Base-by-base conservation (phyloP, 495 filamentous ascomycete genomes). In the Daldinia vernicosa region DNA sequence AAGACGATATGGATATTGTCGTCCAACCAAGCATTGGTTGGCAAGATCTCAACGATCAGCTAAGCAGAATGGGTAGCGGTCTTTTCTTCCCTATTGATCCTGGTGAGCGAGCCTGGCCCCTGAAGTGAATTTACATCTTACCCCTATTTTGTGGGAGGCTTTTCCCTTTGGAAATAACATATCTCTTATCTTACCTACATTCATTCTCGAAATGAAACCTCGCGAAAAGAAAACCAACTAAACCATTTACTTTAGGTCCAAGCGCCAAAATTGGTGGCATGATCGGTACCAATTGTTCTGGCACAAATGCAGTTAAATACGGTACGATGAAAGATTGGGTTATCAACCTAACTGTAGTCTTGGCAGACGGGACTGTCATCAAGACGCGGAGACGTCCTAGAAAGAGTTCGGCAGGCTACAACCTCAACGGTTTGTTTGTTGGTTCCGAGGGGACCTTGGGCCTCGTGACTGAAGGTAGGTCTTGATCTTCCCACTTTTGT, bases 61-160 rank as follows among this genome's bases (percentile, higher is more conserved):
- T 98, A 60, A 85, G 81, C 7, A 81, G 87, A 74, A 89, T 89
- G 76, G 82, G 85, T 47, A 88, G 84, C 19, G 92, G 92, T 1
- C 87, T 97, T 14, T 97, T 97, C 82, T 96, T 98, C 78, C 94
- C 94, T 0, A 87, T 94, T 15, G 93, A 96, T 73, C 93, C 93
- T 17, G 92, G 90, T 71, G 80, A 81, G 82, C 76, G 17, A 61
- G 11, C 19, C 14, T 1, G 37, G n/a, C 12, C 12, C 3, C 8
- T 27, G 2, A 52, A 17, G 8, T 22, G 9, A 39, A 45, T 39
- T 57, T 12, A 22, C 24, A 86, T 24, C n/a, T n/a, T n/a, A n/a
- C n/a, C n/a, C n/a, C n/a, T n/a, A n/a, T n/a, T n/a, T n/a, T n/a
- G n/a, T n/a, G n/a, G n/a, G n/a, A n/a, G n/a, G n/a, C n/a, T n/a